Conservation (phyloP, 805 yeast genomes). For the Lipomyces orientalis region DNA sequence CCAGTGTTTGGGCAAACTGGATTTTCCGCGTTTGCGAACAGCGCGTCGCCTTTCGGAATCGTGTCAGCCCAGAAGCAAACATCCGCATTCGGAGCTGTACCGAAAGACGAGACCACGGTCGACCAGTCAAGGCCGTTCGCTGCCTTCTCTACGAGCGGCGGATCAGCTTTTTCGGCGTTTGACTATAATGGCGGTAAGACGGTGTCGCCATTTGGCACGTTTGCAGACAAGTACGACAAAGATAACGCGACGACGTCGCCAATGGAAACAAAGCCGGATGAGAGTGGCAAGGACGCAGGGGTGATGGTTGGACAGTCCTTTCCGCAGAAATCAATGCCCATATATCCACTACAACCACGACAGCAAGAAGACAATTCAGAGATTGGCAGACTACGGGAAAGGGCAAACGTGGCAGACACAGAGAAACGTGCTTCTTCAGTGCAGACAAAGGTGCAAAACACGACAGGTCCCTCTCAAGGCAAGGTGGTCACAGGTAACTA, state of each 20-base stretch:
- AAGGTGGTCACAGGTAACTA: conserved; percentile 7
- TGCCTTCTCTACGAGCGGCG: background rate
- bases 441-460: background rate
- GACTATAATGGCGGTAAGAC: background rate
- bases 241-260: background rate
- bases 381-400: background rate
- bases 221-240: background rate
- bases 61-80: background rate
- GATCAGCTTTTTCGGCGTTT: background rate
- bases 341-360: conserved; percentile 2
- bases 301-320: background rate
- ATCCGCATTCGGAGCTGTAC: background rate
- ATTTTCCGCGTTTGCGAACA: conserved; percentile 16
- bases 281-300: background rate
- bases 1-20: conserved; percentile 10
- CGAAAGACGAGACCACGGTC: background rate
- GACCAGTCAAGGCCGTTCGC: background rate
- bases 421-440: background rate
- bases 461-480: background rate
- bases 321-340: background rate
- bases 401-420: background rate
- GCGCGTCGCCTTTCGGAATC: conserved; percentile 8
- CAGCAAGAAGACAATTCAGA: conserved; percentile 3
- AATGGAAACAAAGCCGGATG: background rate
- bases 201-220: conserved; percentile 9